These are phyloP conservation scores for Camelina hispida DNA, from an alignment of 345 rosid species.

Conservation along the genomic window DNA sequence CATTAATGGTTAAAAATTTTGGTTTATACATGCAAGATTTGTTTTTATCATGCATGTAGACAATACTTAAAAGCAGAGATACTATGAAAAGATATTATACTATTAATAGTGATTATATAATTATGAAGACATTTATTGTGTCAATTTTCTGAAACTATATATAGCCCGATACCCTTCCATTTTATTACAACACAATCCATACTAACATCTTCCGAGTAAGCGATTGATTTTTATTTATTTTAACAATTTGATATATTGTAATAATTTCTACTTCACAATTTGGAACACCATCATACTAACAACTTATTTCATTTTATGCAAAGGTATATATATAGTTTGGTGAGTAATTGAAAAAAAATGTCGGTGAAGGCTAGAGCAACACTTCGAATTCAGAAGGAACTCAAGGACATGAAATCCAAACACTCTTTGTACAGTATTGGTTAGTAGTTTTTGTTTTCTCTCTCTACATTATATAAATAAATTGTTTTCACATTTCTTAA, in stretches of 20 bases:
- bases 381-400: not conserved
- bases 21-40: no score
- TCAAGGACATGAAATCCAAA: not conserved
- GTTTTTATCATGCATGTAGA: no score
- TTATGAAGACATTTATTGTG: no score
- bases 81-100: no score
- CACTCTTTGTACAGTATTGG: conserved; percentile 8
- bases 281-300: not conserved
- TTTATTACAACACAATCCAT: conserved; percentile 1
- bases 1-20: no score
- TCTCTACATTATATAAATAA: not conserved
- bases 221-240: not conserved
- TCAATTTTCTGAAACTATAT: no score
- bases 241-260: no score
- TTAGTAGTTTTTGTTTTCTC: not conserved
- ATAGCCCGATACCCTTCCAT: not conserved
- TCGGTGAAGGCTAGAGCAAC: not conserved
- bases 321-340: not conserved
- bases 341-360: conserved; percentile 3
- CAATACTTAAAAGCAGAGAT: no score
- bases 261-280: no score
- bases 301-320: conserved; percentile 2
- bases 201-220: conserved; percentile 27
- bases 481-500: no score
- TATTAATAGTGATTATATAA: no score